A percentile compares a stretch with the other conserved stretches of the same genome.
Evolutionary conservation across 2,329 filamentous ascomycete species (phyloP).

Genomic region (Didymellaceae sp.): DNA sequence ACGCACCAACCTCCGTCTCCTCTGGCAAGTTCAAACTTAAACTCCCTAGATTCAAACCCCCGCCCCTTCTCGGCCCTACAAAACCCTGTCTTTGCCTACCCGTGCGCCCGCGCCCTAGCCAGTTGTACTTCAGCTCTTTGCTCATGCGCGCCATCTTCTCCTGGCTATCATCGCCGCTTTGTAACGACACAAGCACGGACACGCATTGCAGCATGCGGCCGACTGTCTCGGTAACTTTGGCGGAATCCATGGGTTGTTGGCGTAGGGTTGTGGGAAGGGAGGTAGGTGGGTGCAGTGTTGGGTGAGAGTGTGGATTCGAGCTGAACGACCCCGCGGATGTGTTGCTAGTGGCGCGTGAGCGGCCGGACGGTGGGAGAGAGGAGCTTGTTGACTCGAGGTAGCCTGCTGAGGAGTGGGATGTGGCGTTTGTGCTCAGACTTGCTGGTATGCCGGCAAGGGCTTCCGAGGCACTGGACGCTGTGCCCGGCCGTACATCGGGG

Average conservation of each 20-base stretch:
- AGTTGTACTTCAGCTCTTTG: conserved; percentile 92
- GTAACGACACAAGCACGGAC: conserved; percentile 82
- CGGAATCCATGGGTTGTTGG: conserved; percentile 56
- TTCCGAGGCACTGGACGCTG: conserved; percentile 37
- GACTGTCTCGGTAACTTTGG: conserved; percentile 91
- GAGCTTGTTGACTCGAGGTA: conserved; percentile 72
- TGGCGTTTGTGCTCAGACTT: conserved; percentile 66
- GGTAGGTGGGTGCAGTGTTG: conserved; percentile 20
- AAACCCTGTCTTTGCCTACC: conserved; percentile 89
- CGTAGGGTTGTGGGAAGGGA: conserved; percentile 37
- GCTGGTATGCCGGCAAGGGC: conserved; percentile 54
- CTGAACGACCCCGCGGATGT: conserved; percentile 64
- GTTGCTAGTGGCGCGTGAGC: conserved; percentile 85
- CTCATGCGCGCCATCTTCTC: conserved; percentile 82
- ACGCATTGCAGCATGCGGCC: conserved; percentile 96
- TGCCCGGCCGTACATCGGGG: conserved; percentile 40
- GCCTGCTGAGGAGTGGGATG: conserved; percentile 73
- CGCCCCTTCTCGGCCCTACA: conserved; percentile 63
- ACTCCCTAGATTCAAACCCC: conserved; percentile 8
- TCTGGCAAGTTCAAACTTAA: conserved; percentile 11
- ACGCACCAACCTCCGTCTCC: conserved; percentile 8
- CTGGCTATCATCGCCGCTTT: conserved; percentile 74
- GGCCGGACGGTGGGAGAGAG: conserved; percentile 56
- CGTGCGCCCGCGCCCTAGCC: conserved; percentile 88
- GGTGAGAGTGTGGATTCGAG: conserved; percentile 45